Base-by-base conservation (phyloP, 2,329 filamentous ascomycete species). In the Talaromyces sp. region DNA sequence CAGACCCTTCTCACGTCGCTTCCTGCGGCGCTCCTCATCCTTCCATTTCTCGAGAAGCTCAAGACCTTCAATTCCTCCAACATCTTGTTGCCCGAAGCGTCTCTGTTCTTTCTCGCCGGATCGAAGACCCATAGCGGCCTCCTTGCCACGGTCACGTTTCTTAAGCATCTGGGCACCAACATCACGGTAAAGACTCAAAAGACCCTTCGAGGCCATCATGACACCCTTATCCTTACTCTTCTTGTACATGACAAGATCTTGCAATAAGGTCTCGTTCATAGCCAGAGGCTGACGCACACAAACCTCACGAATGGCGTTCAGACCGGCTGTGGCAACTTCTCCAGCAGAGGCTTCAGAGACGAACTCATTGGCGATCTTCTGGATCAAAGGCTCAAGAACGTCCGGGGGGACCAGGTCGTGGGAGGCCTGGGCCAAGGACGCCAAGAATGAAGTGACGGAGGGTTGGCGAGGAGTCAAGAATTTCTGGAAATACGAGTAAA, bases 151-250 rank as follows among this genome's bases (percentile, higher is more conserved):
- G 69, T 97, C 94, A 67, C 89, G 86, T 80, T 91, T 95, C 74
- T 88, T 88, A 54, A 99, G 78, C 76, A 97, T 83, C 61, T 96
- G 90, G 0, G 94, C 90, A 32, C 88, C 91, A 13, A 96, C 89
- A 68, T 97, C 92, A 62, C 94, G 82, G 77, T 96, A 99, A 5
- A 99, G 80, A 20, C 90, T 91, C 37, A 99, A 79, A 6, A 99
- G 79, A 58, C 94, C 93, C 71, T 94, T 93, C 13, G 93, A 91
- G 7, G 94, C 94, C 94, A 99, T 97, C 84, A 96, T 92, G n/a
- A 94, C 90, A 54, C 93, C 92, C 79, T 97, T 99, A 69, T 99
- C 94, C 70, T 99, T 99, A 69, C 90, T 96, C 79, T 95, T 96
- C 55, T 90, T 85, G 75, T 99, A 97, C 78, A 94, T 89, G 9